Evolutionary conservation across 345 rosid species (phyloP).

Genomic region (Psidium friedrichsthalianum): DNA sequence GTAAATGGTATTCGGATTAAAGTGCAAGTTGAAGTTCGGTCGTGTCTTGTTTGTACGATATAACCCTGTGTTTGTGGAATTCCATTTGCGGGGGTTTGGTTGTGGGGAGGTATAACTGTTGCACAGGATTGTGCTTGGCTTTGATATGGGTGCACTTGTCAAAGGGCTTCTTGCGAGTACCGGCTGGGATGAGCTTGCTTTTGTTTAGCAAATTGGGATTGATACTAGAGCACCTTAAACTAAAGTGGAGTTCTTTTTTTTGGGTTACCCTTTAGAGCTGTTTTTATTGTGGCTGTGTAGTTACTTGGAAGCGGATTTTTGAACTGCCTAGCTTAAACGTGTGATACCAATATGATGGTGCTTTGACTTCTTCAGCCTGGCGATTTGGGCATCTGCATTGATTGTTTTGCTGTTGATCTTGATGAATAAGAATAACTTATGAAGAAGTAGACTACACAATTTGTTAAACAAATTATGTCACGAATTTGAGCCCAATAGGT

Average conservation of each 20-base stretch:
- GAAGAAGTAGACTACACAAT: neutral
- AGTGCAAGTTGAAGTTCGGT: neutral
- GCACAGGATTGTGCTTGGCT: neutral
- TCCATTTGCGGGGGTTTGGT: neutral
- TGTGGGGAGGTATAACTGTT: neutral
- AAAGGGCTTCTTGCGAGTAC: neutral
- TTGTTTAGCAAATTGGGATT: too few species aligned
- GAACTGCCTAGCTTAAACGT: neutral
- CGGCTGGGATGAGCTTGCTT: neutral
- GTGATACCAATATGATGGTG: neutral
- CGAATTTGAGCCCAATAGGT: neutral
- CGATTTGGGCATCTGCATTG: neutral
- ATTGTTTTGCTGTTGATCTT: neutral
- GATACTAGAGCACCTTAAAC: neutral
- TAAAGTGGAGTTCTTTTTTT: neutral
- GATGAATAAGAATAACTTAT: neutral
- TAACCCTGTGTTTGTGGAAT: neutral
- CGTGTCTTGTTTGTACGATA: neutral
- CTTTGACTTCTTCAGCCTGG: neutral
- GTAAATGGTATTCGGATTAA: neutral
- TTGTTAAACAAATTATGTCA: neutral
- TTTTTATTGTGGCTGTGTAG: neutral
- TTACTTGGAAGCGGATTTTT: neutral
- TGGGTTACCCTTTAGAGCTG: neutral
- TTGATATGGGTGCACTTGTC: neutral